phyloP scores from a whole-genome alignment of 2,329 filamentous ascomycete species.

The Ophidiomyces ophidiicola region DNA sequence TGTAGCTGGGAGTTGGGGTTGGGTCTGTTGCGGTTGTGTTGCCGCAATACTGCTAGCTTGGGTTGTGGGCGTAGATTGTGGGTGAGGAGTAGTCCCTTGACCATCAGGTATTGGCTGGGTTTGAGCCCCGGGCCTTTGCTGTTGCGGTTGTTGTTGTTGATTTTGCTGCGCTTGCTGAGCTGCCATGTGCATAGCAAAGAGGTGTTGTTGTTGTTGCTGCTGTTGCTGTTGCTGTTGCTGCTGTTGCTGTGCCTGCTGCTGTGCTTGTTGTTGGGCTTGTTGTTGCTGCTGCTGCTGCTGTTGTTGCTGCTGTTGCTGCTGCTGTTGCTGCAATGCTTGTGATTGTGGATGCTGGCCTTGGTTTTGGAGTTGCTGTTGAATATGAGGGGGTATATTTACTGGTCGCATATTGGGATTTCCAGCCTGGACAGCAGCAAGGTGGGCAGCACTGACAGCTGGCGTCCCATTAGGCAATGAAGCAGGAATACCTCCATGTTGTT shows the following conservation, averaged over 20 bases:
- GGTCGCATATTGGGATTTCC: slow-evolving; percentile 31
- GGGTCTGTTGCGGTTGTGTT: slow-evolving; percentile 21
- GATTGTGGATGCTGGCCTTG: slow-evolving; percentile 28
- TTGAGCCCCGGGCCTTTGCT: slow-evolving; percentile 31
- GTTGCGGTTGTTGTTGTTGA: slow-evolving; percentile 32
- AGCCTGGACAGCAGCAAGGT: slow-evolving; percentile 34
- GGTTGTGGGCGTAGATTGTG: slow-evolving; percentile 31
- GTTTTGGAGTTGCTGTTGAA: slow-evolving; percentile 30
- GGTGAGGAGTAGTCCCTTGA: slow-evolving; percentile 33
- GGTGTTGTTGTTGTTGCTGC: slow-evolving; percentile 17
- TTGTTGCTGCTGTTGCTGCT: slow-evolving; percentile 29
- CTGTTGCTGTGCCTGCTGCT: slow-evolving; percentile 21
- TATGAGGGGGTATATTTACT: slow-evolving; percentile 29
- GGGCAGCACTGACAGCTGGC: slow-evolving; percentile 30
- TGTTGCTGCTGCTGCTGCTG: slow-evolving; percentile 23
- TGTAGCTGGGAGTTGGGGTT: slow-evolving; percentile 24
- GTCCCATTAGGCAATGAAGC: slow-evolving; percentile 33
- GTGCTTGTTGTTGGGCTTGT: too few relatives aligned
- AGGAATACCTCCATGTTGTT: slow-evolving; percentile 24
- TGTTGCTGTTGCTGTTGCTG: slow-evolving; percentile 12
- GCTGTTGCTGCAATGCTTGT: slow-evolving; percentile 34
- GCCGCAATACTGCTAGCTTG: slow-evolving; percentile 30
- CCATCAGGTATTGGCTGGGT: slow-evolving; percentile 33
- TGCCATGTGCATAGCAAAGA: slow-evolving; percentile 15
- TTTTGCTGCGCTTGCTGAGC: slow-evolving; percentile 21